Base-by-base conservation (phyloP, 257 asterid genomes). In the Craterostigma plantagineum region DNA sequence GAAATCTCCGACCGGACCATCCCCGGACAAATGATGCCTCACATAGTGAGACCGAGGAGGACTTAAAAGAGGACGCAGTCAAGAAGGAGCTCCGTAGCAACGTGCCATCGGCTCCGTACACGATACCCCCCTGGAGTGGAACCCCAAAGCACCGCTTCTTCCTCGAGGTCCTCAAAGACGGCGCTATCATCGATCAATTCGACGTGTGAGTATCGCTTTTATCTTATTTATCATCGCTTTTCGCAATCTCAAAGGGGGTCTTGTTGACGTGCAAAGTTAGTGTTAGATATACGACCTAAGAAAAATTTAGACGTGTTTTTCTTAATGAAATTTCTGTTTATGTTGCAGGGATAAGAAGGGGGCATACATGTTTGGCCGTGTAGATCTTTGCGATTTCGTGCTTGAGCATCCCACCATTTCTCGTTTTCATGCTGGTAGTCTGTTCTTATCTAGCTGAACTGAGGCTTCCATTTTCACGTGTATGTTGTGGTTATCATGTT, bases 281-380 rank as follows among this genome's bases (percentile, higher is more conserved):
- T n/a, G n/a, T n/a, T n/a, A n/a, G n/a, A n/a, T n/a, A n/a, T n/a
- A n/a, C n/a, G n/a, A n/a, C n/a, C n/a, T n/a, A 18, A 15, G 6
- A 14, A 9, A 10, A 16, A 10, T 1, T 10, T 36, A 36, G 40
- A 12, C 3, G 8, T 18, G 55, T 18, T 43, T 43, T 35, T 33
- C 15, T 36, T 34, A 48, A 40, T 57, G 35, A 48, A 45, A 13
- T 50, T 35, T 56, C 53, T 11, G 55, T 48, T 35, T 42, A 46
- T 9, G 33, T 35, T 63, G 13, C 83, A 87, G 98, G 63, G 61
- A 70, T 54, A 56, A 82, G 74, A 87, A 87, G 62, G 98, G 93
- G 49, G 95, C 95, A 11, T 87, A 79, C 66, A 82, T 87, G 95
- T 87, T 87, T 66, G 98, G 98, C 49, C 93, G 93, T 16, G 93